Conservation (phyloP, 345 rosid species). For the Linum usitatissimum region DNA sequence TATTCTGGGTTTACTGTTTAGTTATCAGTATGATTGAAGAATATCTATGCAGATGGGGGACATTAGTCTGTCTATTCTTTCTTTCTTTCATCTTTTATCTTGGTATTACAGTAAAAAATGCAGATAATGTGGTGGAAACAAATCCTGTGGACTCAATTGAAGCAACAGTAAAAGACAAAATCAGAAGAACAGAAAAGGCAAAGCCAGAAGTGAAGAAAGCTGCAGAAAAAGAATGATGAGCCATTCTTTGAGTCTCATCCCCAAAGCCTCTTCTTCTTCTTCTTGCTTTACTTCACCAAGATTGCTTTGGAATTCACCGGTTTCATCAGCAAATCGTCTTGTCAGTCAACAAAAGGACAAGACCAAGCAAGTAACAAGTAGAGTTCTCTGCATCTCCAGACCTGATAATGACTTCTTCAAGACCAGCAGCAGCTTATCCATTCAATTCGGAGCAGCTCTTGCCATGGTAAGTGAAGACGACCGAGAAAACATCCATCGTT, state of each 20-base stretch:
- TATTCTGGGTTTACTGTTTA: too few species aligned
- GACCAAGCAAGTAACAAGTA: slow-evolving; percentile 22
- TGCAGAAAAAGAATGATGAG: neutral
- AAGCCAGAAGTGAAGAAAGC: neutral
- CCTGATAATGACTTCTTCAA: slow-evolving; percentile 11
- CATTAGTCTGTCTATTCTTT: too few species aligned
- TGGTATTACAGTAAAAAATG: too few species aligned
- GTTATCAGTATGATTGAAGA: too few species aligned
- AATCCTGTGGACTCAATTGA: too few species aligned
- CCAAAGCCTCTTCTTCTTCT: slow-evolving; percentile 11
- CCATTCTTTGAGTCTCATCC: neutral
- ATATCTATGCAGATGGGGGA: too few species aligned
- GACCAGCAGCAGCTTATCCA: slow-evolving; percentile 35
- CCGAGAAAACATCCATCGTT: neutral
- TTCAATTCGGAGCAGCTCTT: slow-evolving; percentile 47
- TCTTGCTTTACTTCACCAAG: neutral
- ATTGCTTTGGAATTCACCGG: neutral
- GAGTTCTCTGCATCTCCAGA: slow-evolving; percentile 1
- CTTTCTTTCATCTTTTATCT: too few species aligned
- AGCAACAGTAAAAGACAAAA: too few species aligned
- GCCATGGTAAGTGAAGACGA: slow-evolving; percentile 29
- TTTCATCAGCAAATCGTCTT: neutral
- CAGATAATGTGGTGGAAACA: too few species aligned
- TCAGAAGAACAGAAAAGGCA: too few species aligned
- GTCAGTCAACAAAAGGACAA: neutral